Conservation (phyloP, 495 filamentous ascomycete genomes). For the Cercophora scortea region DNA sequence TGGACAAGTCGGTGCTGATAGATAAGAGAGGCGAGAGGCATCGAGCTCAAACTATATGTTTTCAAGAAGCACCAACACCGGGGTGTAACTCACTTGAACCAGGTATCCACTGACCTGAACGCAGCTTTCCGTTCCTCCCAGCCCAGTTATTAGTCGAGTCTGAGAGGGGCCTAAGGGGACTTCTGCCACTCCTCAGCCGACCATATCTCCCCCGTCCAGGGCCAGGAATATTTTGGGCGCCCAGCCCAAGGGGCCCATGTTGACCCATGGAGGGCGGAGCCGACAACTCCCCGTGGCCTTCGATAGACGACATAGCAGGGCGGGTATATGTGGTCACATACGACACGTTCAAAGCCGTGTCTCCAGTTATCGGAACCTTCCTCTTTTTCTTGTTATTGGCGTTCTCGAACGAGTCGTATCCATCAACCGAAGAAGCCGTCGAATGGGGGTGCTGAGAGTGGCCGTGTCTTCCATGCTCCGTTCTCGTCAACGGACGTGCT, state of each 20-base stretch:
- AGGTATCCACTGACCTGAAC: conserved; percentile 31
- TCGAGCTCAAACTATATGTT: no score
- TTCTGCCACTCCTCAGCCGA: conserved; percentile 54
- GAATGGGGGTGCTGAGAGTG: conserved; percentile 41
- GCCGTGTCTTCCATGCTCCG: conserved; percentile 28
- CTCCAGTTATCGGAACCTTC: conserved; percentile 88
- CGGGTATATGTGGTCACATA: conserved; percentile 41
- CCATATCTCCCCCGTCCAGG: conserved; percentile 75
- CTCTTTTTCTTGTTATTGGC: conserved; percentile 99
- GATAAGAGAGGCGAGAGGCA: no score
- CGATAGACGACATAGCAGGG: conserved; percentile 13
- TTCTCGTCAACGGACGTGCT: conserved; percentile 16
- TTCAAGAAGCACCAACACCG: background rate
- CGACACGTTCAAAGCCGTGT: conserved; percentile 42
- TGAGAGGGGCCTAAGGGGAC: conserved; percentile 50
- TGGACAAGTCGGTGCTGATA: background rate
- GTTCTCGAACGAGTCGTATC: conserved; percentile 96
- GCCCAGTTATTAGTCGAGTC: conserved; percentile 48
- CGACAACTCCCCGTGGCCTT: conserved; percentile 31
- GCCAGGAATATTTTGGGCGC: conserved; percentile 64
- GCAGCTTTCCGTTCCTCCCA: conserved; percentile 36
- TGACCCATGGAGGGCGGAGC: conserved; percentile 19
- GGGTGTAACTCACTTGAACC: conserved; percentile 33
- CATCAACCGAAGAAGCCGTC: conserved; percentile 58
- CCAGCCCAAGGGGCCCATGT: conserved; percentile 28